Evolutionary conservation across 805 yeast genomes (phyloP).

Genomic region (Yarrowia divulgata): DNA sequence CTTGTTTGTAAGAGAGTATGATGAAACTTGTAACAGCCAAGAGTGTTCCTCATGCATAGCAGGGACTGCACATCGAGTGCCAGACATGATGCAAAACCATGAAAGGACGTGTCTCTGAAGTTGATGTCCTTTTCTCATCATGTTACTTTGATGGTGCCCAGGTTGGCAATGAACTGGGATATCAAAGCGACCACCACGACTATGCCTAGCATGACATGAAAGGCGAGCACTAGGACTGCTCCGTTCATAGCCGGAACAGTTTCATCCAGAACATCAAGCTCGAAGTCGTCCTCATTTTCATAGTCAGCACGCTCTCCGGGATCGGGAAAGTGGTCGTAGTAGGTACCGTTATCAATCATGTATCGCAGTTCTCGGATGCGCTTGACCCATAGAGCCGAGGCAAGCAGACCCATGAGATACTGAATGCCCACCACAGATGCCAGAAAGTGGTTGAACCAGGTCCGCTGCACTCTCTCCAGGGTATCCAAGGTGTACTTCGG

Average conservation of each 20-base stretch:
- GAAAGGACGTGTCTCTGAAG: neutral
- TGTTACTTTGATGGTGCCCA: constrained; percentile 2
- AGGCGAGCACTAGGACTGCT: constrained; percentile 14
- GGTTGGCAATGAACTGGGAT: constrained; percentile 7
- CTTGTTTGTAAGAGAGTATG: neutral
- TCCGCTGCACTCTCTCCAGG: neutral
- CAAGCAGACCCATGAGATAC: constrained; percentile 27
- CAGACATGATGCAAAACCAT: constrained; percentile 18
- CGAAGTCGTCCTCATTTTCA: constrained; percentile 19
- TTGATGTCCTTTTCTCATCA: neutral
- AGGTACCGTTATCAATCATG: constrained; percentile 26
- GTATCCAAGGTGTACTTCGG: constrained; percentile 26
- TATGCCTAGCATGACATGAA: constrained; percentile 27
- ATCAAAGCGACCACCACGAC: constrained; percentile 7
- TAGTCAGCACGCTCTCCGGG: constrained; percentile 12
- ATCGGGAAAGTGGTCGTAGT: constrained; percentile 28
- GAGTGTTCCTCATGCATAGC: neutral
- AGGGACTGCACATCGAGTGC: constrained; percentile 11
- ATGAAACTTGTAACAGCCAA: constrained; percentile 5
- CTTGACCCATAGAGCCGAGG: constrained; percentile 20
- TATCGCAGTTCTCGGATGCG: constrained; percentile 9
- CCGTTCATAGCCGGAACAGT: constrained; percentile 11
- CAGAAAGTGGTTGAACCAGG: constrained; percentile 22
- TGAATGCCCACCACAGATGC: constrained; percentile 14
- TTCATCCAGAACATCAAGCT: constrained; percentile 28